Evolutionary conservation across 2,329 filamentous ascomycete genomes (phyloP).

Genomic region (Claviceps africana): DNA sequence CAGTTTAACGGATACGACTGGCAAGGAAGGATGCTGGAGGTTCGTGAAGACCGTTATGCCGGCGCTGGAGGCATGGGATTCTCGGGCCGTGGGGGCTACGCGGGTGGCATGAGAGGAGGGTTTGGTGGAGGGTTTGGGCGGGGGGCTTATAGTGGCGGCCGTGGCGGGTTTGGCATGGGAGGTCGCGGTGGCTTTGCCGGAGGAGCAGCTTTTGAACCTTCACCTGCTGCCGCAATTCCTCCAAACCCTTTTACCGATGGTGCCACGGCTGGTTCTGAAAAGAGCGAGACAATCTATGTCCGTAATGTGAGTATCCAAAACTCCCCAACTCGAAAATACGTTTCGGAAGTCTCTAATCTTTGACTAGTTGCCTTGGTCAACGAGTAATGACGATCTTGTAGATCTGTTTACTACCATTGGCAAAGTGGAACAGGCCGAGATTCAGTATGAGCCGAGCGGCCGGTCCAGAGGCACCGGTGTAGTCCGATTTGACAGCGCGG

Average conservation of each 20-base stretch:
- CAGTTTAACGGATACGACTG: slow-evolving; percentile 99
- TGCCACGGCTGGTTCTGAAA: slow-evolving; percentile 75
- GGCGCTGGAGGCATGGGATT: slow-evolving; percentile 44
- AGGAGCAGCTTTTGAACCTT: slow-evolving; percentile 35
- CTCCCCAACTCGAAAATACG: too few relatives aligned
- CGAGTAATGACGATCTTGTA: slow-evolving; percentile 91
- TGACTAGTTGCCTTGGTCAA: slow-evolving; percentile 84
- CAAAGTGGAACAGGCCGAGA: slow-evolving; percentile 96
- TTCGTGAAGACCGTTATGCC: slow-evolving; percentile 91
- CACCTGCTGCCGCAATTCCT: slow-evolving; percentile 32
- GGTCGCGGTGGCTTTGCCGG: slow-evolving; percentile 24
- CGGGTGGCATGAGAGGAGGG: slow-evolving; percentile 43
- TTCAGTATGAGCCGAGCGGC: slow-evolving; percentile 94
- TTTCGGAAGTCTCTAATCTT: slow-evolving; percentile 9
- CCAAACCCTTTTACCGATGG: slow-evolving; percentile 92
- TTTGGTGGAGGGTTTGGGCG: slow-evolving; percentile 41
- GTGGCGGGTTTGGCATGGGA: slow-evolving; percentile 30
- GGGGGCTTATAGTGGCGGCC: slow-evolving; percentile 36
- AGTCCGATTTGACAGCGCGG: slow-evolving; percentile 74
- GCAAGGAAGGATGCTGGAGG: slow-evolving; percentile 86
- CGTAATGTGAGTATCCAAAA: slow-evolving; percentile 63
- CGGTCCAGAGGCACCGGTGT: slow-evolving; percentile 91
- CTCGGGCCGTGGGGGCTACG: slow-evolving; percentile 44
- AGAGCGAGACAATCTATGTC: slow-evolving; percentile 77
- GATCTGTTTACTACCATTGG: slow-evolving; percentile 97